These are phyloP conservation scores for Circinella minor DNA, from an alignment of 371 early-diverging fungal genomes.

Conservation along the genomic window DNA sequence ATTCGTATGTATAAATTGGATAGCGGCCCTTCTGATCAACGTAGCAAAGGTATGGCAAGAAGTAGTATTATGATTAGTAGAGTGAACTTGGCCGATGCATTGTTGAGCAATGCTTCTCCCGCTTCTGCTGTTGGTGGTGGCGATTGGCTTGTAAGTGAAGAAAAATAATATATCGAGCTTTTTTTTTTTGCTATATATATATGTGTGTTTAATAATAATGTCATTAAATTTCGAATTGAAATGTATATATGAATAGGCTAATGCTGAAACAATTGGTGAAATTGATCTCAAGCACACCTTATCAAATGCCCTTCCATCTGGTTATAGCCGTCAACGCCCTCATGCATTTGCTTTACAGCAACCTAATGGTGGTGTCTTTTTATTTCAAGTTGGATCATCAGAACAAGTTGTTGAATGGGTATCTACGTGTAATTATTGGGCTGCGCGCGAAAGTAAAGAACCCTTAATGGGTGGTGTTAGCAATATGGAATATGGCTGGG, in stretches of 20 bases:
- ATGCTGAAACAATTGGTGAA: conserved; percentile 55
- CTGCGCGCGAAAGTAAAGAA: conserved; percentile 87
- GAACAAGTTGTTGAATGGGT: conserved; percentile 86
- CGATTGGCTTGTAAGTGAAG: conserved; percentile 28
- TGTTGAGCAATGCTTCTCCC: neutral
- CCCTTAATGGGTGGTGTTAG: conserved; percentile 85
- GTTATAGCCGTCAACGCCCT: conserved; percentile 79
- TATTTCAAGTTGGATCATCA: conserved; percentile 80
- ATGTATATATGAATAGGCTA: conserved; percentile 23
- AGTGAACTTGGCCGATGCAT: conserved; percentile 16
- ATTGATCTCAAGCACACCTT: conserved; percentile 82
- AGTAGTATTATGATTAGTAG: conserved; percentile 26
- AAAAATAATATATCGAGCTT: no score
- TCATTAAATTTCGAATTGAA: neutral
- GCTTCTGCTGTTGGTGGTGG: conserved; percentile 25
- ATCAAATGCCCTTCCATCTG: conserved; percentile 81
- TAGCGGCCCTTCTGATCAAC: conserved; percentile 21
- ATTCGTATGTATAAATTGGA: conserved; percentile 82
- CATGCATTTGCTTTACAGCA: conserved; percentile 88
- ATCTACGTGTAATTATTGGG: conserved; percentile 90
- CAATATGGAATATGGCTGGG: conserved; percentile 94
- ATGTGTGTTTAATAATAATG: neutral
- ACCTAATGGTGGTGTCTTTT: conserved; percentile 79
- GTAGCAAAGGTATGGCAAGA: conserved; percentile 23
- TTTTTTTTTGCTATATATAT: neutral